Evolutionary conservation across 2,329 filamentous ascomycete species (phyloP), one percentile per base, ranked within the genome.

Genomic region (Tolypocladium album): DNA sequence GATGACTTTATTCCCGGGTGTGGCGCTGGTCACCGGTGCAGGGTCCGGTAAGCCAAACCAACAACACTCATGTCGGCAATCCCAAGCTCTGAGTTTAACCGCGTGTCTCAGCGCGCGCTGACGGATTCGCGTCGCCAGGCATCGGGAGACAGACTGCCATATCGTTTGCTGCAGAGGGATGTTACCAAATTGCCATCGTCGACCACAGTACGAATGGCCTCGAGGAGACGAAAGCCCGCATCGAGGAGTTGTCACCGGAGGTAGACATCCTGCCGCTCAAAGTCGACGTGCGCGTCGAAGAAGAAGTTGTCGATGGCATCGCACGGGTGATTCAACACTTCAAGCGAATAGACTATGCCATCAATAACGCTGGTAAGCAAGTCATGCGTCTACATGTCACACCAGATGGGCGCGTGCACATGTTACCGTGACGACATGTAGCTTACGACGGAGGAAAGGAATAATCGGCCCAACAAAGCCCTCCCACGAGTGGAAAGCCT

Each of bases 291-390:
- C 64, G 72, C 4, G 63, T 70, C 17, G 71, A 74, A 36, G 64
- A 66, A 1, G 67, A 75, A 5, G 68, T 79, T 11, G 61, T 71
- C 5, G 58, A 58, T 4, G 68, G 74, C 12, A 67, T 79, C 57
- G 67, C 68, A 4, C 53, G 64, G 57, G 67, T 70, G 3, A 68
- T 76, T 4, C 61, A 65, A 1, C 63, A 66, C 17, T 77, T 75
- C 59, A 73, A 73, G 0, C 68, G 76, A 5, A 70, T 80, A 20
- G 77, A 80, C 66, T 80, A 80, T 66, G 74, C 74, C 22, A 72
- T 77, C 42, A 79, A 80, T 66, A 74, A 70, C 60, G 78, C 77
- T 31, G 76, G 72, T 73, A 56, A 36, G 34, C 34, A 36, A 36
- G 34, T 6, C 3, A 42, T 61, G 62, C 13, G 4, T 20, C 13